Percentiles rank a stretch among this genome's conserved stretches.
phyloP scores from a whole-genome alignment of 192 early-diverging fungal genomes.

The Pecoramyces ruminantium region DNA sequence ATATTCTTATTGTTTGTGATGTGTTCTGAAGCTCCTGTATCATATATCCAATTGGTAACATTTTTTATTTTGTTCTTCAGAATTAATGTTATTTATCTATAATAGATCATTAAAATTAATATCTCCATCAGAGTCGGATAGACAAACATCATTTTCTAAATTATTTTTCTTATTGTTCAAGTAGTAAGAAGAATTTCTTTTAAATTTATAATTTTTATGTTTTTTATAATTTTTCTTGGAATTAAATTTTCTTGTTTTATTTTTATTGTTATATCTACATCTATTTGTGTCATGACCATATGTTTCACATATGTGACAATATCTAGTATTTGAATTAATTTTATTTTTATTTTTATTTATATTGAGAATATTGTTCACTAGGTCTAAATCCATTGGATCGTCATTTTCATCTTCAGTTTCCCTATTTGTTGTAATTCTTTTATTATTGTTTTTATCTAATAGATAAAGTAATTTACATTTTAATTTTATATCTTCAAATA shows the following conservation, averaged over 20 bases:
- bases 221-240: neutral
- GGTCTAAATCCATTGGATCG: neutral
- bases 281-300: neutral
- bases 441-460: too few relatives aligned
- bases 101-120: too few relatives aligned
- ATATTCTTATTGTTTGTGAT: neutral
- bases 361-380: neutral
- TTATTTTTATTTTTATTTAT: neutral
- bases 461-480: neutral
- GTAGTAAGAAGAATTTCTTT: neutral
- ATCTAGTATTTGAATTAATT: neutral
- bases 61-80: neutral
- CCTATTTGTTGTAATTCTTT: neutral
- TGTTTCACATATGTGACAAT: neutral
- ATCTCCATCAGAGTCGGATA: too few relatives aligned
- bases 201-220: neutral
- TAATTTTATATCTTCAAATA: neutral
- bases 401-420: neutral
- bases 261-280: neutral
- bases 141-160: neutral
- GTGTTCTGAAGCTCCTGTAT: neutral
- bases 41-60: neutral
- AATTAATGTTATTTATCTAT: neutral
- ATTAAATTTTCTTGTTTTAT: neutral
- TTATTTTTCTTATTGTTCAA: neutral